Percentiles rank a stretch among this genome's conserved stretches.
Conservation (phyloP, 768 basidiomycete genomes). For the Suillus clintonianus region DNA sequence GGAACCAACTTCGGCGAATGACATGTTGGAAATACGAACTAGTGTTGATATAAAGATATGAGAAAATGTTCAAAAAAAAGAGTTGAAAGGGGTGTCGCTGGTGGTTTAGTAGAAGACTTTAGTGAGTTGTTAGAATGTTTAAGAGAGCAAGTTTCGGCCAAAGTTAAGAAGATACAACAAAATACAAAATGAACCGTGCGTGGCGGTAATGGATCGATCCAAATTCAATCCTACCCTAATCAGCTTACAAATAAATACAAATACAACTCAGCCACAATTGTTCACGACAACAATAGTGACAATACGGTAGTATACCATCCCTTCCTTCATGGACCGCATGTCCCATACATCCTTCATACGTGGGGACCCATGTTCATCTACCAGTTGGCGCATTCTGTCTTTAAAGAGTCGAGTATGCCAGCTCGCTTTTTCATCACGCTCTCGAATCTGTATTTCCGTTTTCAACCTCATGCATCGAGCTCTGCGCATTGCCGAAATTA, state of each 20-base stretch:
- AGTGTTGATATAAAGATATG: constrained; percentile 13
- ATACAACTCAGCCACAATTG: background rate
- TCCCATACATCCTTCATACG: background rate
- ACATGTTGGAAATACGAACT: constrained; percentile 20
- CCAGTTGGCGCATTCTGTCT: background rate
- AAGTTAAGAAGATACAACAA: constrained; percentile 7
- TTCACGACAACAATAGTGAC: too few relatives aligned
- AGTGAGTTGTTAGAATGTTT: background rate
- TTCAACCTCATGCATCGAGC: constrained; percentile 1
- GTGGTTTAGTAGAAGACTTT: background rate
- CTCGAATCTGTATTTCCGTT: background rate
- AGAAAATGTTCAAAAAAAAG: background rate
- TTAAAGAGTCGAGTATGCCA: too few relatives aligned
- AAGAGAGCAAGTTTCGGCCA: background rate
- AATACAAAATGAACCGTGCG: constrained; percentile 16
- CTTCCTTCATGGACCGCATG: too few relatives aligned
- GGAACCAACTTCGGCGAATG: constrained; percentile 26
- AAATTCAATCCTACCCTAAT: background rate
- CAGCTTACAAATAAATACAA: background rate
- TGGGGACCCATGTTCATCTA: background rate
- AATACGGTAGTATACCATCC: too few relatives aligned
- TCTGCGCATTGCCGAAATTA: background rate
- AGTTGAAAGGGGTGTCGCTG: constrained; percentile 5
- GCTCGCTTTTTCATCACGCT: too few relatives aligned
- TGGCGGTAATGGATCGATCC: background rate